Conservation (phyloP, 768 basidiomycete genomes). For the Daedaleopsis nitida region DNA sequence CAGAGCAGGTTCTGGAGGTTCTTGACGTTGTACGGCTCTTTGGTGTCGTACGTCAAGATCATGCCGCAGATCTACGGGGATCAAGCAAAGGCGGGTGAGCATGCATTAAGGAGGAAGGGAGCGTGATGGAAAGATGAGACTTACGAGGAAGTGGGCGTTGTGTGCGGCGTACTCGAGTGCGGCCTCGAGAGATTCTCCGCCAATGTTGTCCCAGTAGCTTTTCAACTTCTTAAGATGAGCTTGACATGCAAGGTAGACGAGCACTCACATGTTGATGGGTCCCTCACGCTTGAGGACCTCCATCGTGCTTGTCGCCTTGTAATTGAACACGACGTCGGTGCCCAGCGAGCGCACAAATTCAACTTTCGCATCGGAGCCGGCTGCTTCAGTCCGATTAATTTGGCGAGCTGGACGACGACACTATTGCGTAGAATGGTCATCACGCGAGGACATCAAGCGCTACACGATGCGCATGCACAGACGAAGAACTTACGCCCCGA, state of each 20-base stretch:
- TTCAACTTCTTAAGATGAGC: no score
- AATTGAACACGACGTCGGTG: constrained; percentile 72
- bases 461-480: no score
- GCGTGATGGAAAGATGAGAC: background rate
- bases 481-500: constrained; percentile 54
- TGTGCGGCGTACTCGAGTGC: constrained; percentile 18
- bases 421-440: background rate
- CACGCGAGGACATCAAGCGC: no score
- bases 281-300: constrained; percentile 60
- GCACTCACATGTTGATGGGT: constrained; percentile 45
- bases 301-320: constrained; percentile 57
- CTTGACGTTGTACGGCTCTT: constrained; percentile 19
- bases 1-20: constrained; percentile 26
- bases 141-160: constrained; percentile 22
- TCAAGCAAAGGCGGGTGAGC: no score
- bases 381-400: constrained; percentile 49
- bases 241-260: no score
- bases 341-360: constrained; percentile 59
- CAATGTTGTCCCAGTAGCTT: constrained; percentile 35
- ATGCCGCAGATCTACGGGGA: constrained; percentile 28
- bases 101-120: background rate
- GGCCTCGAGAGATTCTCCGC: constrained; percentile 30
- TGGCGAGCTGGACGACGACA: constrained; percentile 44
- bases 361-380: constrained; percentile 77
- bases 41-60: constrained; percentile 26